Evolutionary conservation across 139 green algal genomes (phyloP).

Genomic region (Pleodorina starrii): DNA sequence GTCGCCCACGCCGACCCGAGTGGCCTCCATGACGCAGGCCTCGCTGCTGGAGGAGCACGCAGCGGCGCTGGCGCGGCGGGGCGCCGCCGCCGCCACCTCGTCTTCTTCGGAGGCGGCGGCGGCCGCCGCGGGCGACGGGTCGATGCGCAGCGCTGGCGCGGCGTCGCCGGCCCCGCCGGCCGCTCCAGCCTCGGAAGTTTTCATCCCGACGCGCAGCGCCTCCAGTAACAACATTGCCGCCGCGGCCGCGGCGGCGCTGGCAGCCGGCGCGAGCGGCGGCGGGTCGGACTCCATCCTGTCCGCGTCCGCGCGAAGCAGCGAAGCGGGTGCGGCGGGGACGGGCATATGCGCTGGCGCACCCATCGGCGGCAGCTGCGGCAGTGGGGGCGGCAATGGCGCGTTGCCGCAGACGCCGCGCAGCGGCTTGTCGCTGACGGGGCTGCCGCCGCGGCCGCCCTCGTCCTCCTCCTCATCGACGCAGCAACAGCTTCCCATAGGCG

Average conservation of each 20-base stretch:
- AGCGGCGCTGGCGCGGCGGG: not conserved
- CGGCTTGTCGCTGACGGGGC: not conserved
- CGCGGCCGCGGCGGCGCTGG: not conserved
- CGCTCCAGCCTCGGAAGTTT: not conserved
- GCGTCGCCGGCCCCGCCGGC: not conserved
- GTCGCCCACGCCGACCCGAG: not conserved
- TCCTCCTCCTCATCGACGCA: not conserved
- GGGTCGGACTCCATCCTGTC: not conserved
- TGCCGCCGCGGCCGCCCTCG: not conserved
- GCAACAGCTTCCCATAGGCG: not conserved
- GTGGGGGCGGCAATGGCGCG: not conserved
- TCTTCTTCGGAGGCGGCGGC: no score
- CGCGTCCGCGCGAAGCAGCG: not conserved
- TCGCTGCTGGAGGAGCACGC: slow-evolving; percentile 1
- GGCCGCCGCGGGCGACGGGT: not conserved
- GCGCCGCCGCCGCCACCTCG: no score
- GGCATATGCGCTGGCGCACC: no score
- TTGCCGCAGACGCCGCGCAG: slow-evolving; percentile 11
- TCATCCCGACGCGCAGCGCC: slow-evolving; percentile 38
- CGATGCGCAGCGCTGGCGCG: not conserved
- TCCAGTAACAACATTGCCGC: slow-evolving; percentile 30
- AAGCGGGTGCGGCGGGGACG: not conserved
- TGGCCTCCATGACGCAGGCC: not conserved
- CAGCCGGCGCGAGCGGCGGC: not conserved
- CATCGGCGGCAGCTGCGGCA: not conserved